Evolutionary conservation across 805 yeast genomes (phyloP).

Genomic region (Wickerhamiella domercqiae): DNA sequence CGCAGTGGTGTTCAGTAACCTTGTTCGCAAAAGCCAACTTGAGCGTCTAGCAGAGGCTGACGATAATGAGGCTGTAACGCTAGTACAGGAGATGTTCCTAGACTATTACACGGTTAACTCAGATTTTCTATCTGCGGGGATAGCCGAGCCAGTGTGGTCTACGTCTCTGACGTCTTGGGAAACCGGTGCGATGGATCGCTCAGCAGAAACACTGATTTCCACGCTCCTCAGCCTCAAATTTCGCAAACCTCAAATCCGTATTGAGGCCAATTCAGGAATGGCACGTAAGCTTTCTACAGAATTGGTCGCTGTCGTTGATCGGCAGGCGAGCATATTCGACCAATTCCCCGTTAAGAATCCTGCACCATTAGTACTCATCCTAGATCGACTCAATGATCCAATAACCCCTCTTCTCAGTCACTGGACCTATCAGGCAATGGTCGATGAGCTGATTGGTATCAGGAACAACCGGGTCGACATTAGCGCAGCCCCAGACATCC

Average conservation of each 20-base stretch:
- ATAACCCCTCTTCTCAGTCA: conserved; percentile 84
- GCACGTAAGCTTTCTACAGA: conserved; percentile 58
- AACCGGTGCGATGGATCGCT: conserved; percentile 24
- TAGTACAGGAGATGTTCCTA: conserved; percentile 70
- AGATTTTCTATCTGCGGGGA: conserved; percentile 40
- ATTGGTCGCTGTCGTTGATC: conserved; percentile 25
- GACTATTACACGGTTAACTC: conserved; percentile 65
- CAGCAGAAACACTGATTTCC: conserved; percentile 35
- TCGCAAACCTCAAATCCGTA: conserved; percentile 62
- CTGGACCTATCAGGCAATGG: conserved; percentile 98
- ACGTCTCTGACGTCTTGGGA: conserved; percentile 6
- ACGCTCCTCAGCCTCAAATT: conserved; percentile 51
- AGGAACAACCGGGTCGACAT: conserved; percentile 65
- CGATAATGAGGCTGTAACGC: conserved; percentile 61
- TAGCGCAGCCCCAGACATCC: conserved; percentile 36
- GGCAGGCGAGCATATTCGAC: conserved; percentile 43
- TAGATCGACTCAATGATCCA: conserved; percentile 84
- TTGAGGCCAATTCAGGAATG: conserved; percentile 52
- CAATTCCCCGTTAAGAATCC: conserved; percentile 40
- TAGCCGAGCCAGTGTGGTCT: conserved; percentile 15
- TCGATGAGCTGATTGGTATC: conserved; percentile 72
- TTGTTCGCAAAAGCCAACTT: conserved; percentile 56
- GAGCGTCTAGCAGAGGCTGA: conserved; percentile 86
- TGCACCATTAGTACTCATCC: conserved; percentile 51
- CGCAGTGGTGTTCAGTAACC: conserved; percentile 63